phyloP scores from a whole-genome alignment of 176 grass and related monocot genomes.

The Elymus sibiricus region DNA sequence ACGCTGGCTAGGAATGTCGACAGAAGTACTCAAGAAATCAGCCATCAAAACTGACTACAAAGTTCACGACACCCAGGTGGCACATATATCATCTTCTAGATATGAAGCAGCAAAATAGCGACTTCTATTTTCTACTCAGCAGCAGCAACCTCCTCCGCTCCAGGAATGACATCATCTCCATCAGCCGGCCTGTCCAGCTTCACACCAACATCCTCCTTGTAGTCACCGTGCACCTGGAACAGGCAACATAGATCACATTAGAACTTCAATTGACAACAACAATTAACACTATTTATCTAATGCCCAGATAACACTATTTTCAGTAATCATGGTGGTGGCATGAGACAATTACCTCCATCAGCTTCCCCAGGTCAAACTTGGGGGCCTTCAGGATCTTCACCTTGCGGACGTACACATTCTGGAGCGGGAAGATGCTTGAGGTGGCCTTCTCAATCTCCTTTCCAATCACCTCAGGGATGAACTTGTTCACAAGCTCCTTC shows the following conservation, averaged over 20 bases:
- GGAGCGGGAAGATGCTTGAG: constrained; percentile 69
- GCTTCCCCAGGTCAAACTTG: constrained; percentile 88
- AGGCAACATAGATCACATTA: neutral
- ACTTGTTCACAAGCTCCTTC: constrained; percentile 85
- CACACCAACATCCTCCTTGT: constrained; percentile 80
- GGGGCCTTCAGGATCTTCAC: constrained; percentile 93
- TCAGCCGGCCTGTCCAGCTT: constrained; percentile 83
- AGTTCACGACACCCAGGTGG: constrained; percentile 16
- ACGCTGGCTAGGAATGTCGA: neutral
- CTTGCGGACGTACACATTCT: constrained; percentile 92
- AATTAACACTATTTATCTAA: neutral
- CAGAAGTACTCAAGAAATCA: neutral
- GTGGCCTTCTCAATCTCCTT: constrained; percentile 97
- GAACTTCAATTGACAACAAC: neutral
- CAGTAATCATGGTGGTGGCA: neutral
- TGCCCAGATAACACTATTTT: neutral
- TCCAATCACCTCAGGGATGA: constrained; percentile 86
- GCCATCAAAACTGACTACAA: constrained; percentile 18
- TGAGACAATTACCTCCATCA: constrained; percentile 76
- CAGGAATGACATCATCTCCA: constrained; percentile 45
- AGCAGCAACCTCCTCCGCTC: constrained; percentile 42
- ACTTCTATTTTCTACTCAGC: constrained; percentile 28
- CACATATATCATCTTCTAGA: constrained; percentile 29
- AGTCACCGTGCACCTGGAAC: constrained; percentile 77
- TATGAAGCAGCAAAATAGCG: constrained; percentile 8